Evolutionary conservation across 257 asterid genomes (phyloP).

Genomic region (Penstemon davidsonii): DNA sequence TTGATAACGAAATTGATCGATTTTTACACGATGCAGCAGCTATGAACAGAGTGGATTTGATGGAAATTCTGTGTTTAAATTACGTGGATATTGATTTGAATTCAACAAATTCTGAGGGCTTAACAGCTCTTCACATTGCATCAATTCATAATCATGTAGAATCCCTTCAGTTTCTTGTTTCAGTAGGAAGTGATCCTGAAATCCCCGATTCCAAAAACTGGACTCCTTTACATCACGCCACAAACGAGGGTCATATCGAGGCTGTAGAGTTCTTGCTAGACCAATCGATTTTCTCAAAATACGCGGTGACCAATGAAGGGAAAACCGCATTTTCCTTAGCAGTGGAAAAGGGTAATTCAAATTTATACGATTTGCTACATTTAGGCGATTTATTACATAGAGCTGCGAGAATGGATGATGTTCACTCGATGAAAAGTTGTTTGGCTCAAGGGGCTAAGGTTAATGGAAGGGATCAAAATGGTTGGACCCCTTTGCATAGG

Average conservation of each 20-base stretch:
- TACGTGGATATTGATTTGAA: constrained; percentile 57
- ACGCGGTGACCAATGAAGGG: constrained; percentile 46
- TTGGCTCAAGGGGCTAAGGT: constrained; percentile 60
- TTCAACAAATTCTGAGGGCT: constrained; percentile 35
- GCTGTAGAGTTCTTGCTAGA: constrained; percentile 40
- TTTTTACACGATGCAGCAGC: constrained; percentile 54
- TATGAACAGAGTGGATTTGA: constrained; percentile 44
- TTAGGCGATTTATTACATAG: constrained; percentile 54
- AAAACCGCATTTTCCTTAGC: constrained; percentile 61
- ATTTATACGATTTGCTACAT: constrained; percentile 44
- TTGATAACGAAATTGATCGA: constrained; percentile 36
- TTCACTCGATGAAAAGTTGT: constrained; percentile 43
- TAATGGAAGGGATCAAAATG: constrained; percentile 67
- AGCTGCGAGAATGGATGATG: constrained; percentile 54
- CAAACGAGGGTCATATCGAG: constrained; percentile 42
- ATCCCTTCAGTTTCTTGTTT: constrained; percentile 48
- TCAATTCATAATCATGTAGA: constrained; percentile 45
- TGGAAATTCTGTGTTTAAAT: constrained; percentile 50
- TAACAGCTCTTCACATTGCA: constrained; percentile 62
- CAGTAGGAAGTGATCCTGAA: constrained; percentile 48
- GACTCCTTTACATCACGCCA: constrained; percentile 67
- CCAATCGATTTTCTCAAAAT: constrained; percentile 42
- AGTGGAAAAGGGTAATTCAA: constrained; percentile 41
- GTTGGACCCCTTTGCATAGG: constrained; percentile 79
- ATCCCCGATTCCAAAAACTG: constrained; percentile 40